These are phyloP conservation scores for Teratosphaeria viscida DNA, from an alignment of 2,329 filamentous ascomycete genomes.

Conservation along the genomic window DNA sequence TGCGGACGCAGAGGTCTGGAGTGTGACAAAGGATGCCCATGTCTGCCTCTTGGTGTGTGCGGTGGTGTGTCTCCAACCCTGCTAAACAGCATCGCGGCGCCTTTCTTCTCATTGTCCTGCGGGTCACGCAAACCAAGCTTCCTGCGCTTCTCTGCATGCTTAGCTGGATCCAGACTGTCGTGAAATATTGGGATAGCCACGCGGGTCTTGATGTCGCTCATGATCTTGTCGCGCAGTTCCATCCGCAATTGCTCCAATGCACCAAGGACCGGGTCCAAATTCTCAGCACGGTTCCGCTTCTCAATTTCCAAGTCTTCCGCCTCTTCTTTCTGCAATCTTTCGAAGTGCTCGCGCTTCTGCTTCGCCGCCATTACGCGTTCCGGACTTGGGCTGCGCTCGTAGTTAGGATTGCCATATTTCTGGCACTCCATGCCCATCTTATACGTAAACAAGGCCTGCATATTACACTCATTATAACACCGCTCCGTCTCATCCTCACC, in stretches of 20 bases:
- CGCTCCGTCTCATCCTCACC: constrained; percentile 73
- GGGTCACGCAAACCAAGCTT: constrained; percentile 68
- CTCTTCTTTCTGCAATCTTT: constrained; percentile 59
- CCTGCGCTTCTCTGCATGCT: constrained; percentile 68
- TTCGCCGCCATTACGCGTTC: constrained; percentile 38
- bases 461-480: constrained; percentile 69
- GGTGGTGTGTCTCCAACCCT: constrained; percentile 52
- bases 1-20: constrained; percentile 32
- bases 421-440: constrained; percentile 83
- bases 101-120: constrained; percentile 44
- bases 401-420: constrained; percentile 54
- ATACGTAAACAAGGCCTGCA: constrained; percentile 82
- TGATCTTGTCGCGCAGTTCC: constrained; percentile 76
- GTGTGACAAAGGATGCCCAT: constrained; percentile 28
- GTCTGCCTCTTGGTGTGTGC: constrained; percentile 49
- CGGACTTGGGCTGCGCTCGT: constrained; percentile 45
- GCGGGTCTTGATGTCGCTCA: constrained; percentile 79
- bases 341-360: constrained; percentile 54
- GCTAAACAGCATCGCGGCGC: constrained; percentile 30
- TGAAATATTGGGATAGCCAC: constrained; percentile 73
- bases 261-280: constrained; percentile 81
- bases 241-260: constrained; percentile 67
- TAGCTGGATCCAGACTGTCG: constrained; percentile 70
- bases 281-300: constrained; percentile 73
- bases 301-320: constrained; percentile 80